Evolutionary conservation across 495 filamentous ascomycete genomes (phyloP), one percentile per base, ranked within the genome.

Genomic region (Hypoxylon fuscum): DNA sequence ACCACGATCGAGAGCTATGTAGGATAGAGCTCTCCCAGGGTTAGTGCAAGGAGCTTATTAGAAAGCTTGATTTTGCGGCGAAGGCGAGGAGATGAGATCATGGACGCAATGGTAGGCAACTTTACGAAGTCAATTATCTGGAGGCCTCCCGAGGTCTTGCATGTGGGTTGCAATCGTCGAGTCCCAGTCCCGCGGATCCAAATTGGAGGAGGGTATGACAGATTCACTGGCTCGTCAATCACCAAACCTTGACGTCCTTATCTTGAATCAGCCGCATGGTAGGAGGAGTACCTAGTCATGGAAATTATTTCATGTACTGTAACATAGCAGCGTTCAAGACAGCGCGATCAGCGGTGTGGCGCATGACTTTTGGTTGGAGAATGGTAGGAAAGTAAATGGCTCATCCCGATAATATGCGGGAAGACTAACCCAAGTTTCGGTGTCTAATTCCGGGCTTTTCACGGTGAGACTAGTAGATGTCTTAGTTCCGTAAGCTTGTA

Each of bases 351-450:
- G 37, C 37, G 37, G 37, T 40, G 15, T 40, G 8, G 37, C 37
- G 18, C 37, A 20, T 40, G 37, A 15, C 15, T 37, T 7, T 17
- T 34, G 43, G 17, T 15, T 21, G 40, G 20, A 21, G 1, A 45
- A 44, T 20, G 17, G 22, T 22, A 14, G 32, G 22, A n/a, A 8
- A 21, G 15, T 14, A 50, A 63, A 55, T 63, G 20, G 46, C 59
- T 63, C 59, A 63, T 56, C 40, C 59, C 59, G 59, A 63, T 38
- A 12, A 40, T 63, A 63, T 41, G 59, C 58, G 58, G 35, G 6
- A 4, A 9, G 21, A 10, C 44, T 42, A n/a, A n/a, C n/a, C 11
- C 44, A n/a, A n/a, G n/a, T 50, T 50, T 17, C 18, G 18, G 27
- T 18, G 47, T 37, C 34, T 27, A 18, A 14, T 37, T 37, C 34